Conservation (phyloP, 129 eudicot species). For the Rutidosis leptorrhynchoides region DNA sequence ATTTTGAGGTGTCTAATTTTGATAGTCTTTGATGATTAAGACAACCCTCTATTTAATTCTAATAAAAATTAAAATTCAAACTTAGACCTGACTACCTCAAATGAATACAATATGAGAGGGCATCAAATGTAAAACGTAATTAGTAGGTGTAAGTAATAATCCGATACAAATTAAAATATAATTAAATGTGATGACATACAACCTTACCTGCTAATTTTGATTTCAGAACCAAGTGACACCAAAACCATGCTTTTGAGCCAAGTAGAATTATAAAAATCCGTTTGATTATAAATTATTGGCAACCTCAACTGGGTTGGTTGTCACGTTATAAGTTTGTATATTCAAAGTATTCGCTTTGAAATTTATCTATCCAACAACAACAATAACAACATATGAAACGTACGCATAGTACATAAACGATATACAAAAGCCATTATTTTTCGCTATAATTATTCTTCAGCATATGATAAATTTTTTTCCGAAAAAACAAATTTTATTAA, state of each 20-base stretch:
- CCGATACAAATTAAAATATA: too few relatives aligned
- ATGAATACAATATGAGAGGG: background rate
- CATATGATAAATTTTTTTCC: too few relatives aligned
- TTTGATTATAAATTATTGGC: background rate
- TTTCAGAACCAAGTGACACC: slow-evolving; percentile 18
- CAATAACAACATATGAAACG: too few relatives aligned
- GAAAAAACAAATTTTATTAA: too few relatives aligned
- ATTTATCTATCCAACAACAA: too few relatives aligned
- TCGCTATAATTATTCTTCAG: too few relatives aligned
- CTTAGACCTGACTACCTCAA: background rate
- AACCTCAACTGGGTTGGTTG: slow-evolving; percentile 4
- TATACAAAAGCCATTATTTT: too few relatives aligned
- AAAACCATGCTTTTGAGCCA: slow-evolving; percentile 23
- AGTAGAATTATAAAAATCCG: slow-evolving; percentile 2
- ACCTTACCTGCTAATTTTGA: slow-evolving; percentile 28
- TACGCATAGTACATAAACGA: too few relatives aligned
- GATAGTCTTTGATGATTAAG: background rate
- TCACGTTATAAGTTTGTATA: too few relatives aligned
- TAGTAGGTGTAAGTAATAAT: too few relatives aligned
- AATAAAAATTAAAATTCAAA: background rate
- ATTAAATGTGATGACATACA: slow-evolving; percentile 27
- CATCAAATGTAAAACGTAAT: background rate
- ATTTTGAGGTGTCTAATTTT: too few relatives aligned
- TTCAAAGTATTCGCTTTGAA: too few relatives aligned
- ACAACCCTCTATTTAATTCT: background rate